Evolutionary conservation across 768 basidiomycete species (phyloP), one percentile per base, ranked within the genome.

Genomic region (Jaapia argillacea): DNA sequence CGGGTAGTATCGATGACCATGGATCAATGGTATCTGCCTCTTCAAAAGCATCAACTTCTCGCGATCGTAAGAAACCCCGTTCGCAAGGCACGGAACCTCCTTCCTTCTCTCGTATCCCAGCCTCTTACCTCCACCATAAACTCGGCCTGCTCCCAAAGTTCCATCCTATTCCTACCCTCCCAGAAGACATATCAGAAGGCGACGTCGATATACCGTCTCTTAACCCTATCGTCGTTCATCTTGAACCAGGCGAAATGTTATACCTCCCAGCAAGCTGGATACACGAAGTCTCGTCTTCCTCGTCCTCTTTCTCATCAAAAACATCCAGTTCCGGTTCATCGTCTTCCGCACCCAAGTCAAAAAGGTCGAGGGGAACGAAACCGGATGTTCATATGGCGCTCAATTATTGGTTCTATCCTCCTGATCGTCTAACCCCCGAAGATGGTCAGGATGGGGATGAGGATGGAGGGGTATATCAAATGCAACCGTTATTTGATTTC

Each of bases 341-440:
- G 13, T 46, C 51, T 13, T 47, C 52, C 13, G 22, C 40, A 6
- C 39, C 21, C 12, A 50, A 43, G 24, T 13, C 18, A 12, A 28
- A 24, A 18, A 33, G 28, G 28, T 16, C 28, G 28, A 33, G 28
- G 28, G 28, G 28, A 14, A 42, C 39, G 5, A 44, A 43, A 23
- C 33, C 48, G 16, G 50, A 36, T 35, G 49, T 60, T 14, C 57
- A 58, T 41, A 60, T 60, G 58, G 58, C 58, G 24, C 55, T 60
- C 47, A 60, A 60, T 48, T 60, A 58, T 41, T 60, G 58, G 58
- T 60, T 60, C 49, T 60, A 60, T 42, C 58, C 58, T 5, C 58
- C 58, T 18, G n/a, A n/a, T n/a, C n/a, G n/a, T n/a, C n/a, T n/a
- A n/a, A n/a, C n/a, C n/a, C n/a, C n/a, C n/a, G n/a, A n/a, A n/a